Conservation (phyloP, 805 yeast genomes). For the Lachancea thermotolerans region DNA sequence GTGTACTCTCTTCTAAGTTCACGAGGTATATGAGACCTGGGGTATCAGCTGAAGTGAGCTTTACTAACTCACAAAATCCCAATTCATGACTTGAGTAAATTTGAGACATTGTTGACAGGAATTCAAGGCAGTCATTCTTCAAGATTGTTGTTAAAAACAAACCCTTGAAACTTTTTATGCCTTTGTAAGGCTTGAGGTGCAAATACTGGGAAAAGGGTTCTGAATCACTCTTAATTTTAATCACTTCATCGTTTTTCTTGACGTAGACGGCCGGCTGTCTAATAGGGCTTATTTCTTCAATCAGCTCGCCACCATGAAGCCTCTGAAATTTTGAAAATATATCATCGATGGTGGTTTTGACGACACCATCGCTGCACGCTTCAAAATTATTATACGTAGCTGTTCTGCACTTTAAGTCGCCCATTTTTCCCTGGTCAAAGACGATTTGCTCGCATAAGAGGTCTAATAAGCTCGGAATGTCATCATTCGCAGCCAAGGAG, state of each 20-base stretch:
- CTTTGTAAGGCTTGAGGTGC: conserved; percentile 47
- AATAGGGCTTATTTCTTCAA: conserved; percentile 19
- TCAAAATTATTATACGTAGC: conserved; percentile 34
- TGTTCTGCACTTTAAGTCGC: conserved; percentile 49
- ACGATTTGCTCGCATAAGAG: conserved; percentile 28
- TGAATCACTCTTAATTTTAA: conserved; percentile 44
- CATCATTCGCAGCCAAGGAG: conserved; percentile 11
- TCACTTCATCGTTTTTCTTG: conserved; percentile 28
- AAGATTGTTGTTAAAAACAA: conserved; percentile 37
- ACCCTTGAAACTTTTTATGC: conserved; percentile 46
- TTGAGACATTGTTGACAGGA: conserved; percentile 28
- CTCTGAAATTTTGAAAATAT: conserved; percentile 22
- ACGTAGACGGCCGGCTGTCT: conserved; percentile 27
- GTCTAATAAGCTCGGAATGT: conserved; percentile 21
- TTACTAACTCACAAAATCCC: conserved; percentile 31
- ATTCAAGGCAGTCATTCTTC: conserved; percentile 24
- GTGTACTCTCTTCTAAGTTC: conserved; percentile 37
- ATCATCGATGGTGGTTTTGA: conserved; percentile 16
- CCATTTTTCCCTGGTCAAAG: conserved; percentile 40
- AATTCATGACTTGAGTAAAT: conserved; percentile 30
- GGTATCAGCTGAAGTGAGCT: conserved; percentile 23
- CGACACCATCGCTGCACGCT: conserved; percentile 17
- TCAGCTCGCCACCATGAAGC: conserved; percentile 23
- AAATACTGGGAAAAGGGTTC: conserved; percentile 50
- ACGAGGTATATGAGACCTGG: conserved; percentile 25